Conservation (phyloP, 2,329 filamentous ascomycete genomes). For the Fusarium scirpi region DNA sequence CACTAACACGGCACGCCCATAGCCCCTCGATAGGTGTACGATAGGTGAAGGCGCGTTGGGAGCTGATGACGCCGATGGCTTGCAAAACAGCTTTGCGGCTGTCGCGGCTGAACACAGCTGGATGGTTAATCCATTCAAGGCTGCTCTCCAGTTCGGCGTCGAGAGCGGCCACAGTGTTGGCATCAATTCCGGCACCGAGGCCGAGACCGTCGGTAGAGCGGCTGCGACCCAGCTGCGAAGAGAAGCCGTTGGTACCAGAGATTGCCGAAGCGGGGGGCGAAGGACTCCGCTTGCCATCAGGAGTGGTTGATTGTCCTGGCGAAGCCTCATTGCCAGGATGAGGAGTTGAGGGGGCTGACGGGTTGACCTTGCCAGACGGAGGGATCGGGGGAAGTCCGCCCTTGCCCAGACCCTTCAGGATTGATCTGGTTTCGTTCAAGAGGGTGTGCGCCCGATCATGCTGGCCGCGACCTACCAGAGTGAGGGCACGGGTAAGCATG, state of each 20-base stretch:
- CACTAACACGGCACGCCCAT: conserved; percentile 85
- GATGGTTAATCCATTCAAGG: conserved; percentile 97
- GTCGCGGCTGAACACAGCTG: conserved; percentile 92
- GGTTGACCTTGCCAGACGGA: conserved; percentile 60
- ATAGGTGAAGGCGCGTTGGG: conserved; percentile 93
- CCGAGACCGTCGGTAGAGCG: conserved; percentile 69
- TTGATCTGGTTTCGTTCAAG: conserved; percentile 91
- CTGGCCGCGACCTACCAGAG: conserved; percentile 89
- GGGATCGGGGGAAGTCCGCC: conserved; percentile 92
- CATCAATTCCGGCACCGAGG: conserved; percentile 82
- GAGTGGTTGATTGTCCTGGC: conserved; percentile 59
- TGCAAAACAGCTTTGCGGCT: conserved; percentile 96
- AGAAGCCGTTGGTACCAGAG: conserved; percentile 55
- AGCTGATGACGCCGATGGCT: conserved; percentile 95
- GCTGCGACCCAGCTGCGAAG: conserved; percentile 60
- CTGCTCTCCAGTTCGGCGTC: conserved; percentile 91
- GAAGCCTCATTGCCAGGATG: conserved; percentile 60
- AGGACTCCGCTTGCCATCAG: conserved; percentile 67
- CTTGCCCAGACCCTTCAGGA: conserved; percentile 95
- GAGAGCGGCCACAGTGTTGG: conserved; percentile 82
- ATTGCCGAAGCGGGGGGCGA: conserved; percentile 65
- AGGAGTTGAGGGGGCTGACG: conserved; percentile 59
- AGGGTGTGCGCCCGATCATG: conserved; percentile 94
- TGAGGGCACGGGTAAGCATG: conserved; percentile 94
- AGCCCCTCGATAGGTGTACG: conserved; percentile 88